phyloP scores from a whole-genome alignment of 106 monocot species.

The Allium fistulosum region DNA sequence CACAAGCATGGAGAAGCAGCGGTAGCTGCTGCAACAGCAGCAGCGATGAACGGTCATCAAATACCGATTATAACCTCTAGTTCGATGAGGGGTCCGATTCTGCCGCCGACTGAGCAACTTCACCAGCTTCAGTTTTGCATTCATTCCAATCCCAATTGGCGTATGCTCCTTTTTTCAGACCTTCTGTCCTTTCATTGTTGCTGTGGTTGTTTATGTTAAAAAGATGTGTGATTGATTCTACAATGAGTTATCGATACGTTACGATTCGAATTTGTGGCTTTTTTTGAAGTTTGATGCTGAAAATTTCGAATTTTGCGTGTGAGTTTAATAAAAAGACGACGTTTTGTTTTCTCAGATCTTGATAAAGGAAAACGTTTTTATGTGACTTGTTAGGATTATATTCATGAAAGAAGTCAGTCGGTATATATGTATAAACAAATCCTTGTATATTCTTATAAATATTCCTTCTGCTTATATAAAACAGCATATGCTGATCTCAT shows the following conservation, averaged over 20 bases:
- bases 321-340: too few species aligned
- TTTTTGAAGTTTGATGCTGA: too few species aligned
- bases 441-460: too few species aligned
- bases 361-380: too few species aligned
- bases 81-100: conserved; percentile 5
- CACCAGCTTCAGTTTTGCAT: conserved; percentile 71
- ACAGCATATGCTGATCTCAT: too few species aligned
- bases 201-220: neutral
- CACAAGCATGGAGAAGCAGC: neutral
- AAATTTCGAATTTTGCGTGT: too few species aligned
- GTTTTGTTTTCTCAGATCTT: too few species aligned
- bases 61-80: neutral
- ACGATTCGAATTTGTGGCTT: too few species aligned
- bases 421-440: too few species aligned
- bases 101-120: conserved; percentile 54
- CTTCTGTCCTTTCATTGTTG: neutral
- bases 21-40: neutral
- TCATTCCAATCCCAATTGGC: conserved; percentile 82
- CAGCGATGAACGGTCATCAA: neutral
- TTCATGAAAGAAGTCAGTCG: too few species aligned
- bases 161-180: conserved; percentile 24
- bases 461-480: too few species aligned
- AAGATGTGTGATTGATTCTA: neutral
- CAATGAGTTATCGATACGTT: neutral
- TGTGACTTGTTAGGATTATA: too few species aligned